Percentiles rank a stretch among this genome's conserved stretches.
These are phyloP conservation scores for Xylariales sp. DNA, from an alignment of 2,329 filamentous ascomycete species.

Conservation along the genomic window DNA sequence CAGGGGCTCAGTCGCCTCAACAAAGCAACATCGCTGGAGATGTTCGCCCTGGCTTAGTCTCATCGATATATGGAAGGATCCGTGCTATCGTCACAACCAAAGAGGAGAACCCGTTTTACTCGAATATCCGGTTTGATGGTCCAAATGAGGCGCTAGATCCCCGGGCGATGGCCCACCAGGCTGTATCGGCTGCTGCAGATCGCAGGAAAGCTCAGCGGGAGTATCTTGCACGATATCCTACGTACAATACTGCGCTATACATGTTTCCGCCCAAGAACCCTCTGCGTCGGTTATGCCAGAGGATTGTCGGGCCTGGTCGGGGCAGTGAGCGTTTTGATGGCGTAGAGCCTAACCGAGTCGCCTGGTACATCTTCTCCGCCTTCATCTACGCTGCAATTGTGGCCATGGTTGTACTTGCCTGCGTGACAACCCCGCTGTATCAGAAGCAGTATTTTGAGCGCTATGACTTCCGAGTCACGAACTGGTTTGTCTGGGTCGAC, in stretches of 20 bases:
- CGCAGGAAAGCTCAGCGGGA: conserved; percentile 86
- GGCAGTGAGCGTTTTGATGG: conserved; percentile 85
- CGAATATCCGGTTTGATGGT: conserved; percentile 63
- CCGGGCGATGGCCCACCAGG: conserved; percentile 82
- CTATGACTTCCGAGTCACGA: conserved; percentile 54
- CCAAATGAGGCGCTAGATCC: conserved; percentile 78
- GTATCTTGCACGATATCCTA: conserved; percentile 80
- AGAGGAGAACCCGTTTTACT: conserved; percentile 94
- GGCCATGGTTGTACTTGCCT: conserved; percentile 95
- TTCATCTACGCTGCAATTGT: conserved; percentile 93
- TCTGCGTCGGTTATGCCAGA: conserved; percentile 78
- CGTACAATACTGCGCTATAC: conserved; percentile 88
- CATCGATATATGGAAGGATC: conserved; percentile 57
- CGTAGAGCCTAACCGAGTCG: conserved; percentile 77
- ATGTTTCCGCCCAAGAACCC: conserved; percentile 76
- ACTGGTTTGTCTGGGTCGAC: conserved; percentile 96
- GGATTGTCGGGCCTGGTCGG: conserved; percentile 84
- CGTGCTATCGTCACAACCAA: conserved; percentile 52
- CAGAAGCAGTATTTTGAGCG: conserved; percentile 78
- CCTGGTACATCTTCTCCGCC: conserved; percentile 91
- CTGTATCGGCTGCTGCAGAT: conserved; percentile 75
- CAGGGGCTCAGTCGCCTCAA: conserved; percentile 31
- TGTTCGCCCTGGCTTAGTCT: conserved; percentile 54
- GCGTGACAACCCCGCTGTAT: conserved; percentile 89
- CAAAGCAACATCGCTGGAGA: conserved; percentile 33